Evolutionary conservation across 2,329 filamentous ascomycete species (phyloP).

Genomic region (Aspergillus niger): DNA sequence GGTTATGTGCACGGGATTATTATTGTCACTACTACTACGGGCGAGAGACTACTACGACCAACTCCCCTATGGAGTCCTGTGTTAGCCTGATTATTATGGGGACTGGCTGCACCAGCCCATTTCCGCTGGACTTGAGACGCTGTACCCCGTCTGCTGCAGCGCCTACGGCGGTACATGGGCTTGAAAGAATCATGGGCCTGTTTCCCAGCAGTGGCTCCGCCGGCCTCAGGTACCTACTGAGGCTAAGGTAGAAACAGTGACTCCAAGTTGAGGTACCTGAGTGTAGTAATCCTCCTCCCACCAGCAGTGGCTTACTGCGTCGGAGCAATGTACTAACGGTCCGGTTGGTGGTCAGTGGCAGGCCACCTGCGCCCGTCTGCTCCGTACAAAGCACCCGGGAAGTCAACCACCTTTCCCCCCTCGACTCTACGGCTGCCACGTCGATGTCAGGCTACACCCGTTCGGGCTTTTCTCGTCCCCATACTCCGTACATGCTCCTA

Average conservation of each 20-base stretch:
- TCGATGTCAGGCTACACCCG: conserved; percentile 24
- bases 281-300: neutral
- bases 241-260: neutral
- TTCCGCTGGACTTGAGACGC: neutral
- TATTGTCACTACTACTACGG: neutral
- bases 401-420: conserved; percentile 12
- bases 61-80: too few species aligned
- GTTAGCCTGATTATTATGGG: neutral
- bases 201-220: neutral
- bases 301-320: neutral
- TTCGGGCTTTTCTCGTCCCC: conserved; percentile 14
- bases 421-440: conserved; percentile 27
- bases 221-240: neutral
- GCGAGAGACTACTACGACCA: too few species aligned
- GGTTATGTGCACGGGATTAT: conserved; percentile 6
- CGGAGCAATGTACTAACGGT: neutral
- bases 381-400: conserved; percentile 19
- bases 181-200: neutral
- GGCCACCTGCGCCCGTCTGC: conserved; percentile 11
- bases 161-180: conserved; percentile 16
- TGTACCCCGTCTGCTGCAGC: conserved; percentile 14
- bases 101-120: neutral
- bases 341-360: conserved; percentile 6
- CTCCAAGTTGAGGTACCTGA: neutral
- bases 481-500: neutral